Percentiles rank a stretch among this genome's conserved stretches.
These are phyloP conservation scores for Arachnomyces sp. DNA, from an alignment of 2,329 filamentous ascomycete species.

Conservation along the genomic window DNA sequence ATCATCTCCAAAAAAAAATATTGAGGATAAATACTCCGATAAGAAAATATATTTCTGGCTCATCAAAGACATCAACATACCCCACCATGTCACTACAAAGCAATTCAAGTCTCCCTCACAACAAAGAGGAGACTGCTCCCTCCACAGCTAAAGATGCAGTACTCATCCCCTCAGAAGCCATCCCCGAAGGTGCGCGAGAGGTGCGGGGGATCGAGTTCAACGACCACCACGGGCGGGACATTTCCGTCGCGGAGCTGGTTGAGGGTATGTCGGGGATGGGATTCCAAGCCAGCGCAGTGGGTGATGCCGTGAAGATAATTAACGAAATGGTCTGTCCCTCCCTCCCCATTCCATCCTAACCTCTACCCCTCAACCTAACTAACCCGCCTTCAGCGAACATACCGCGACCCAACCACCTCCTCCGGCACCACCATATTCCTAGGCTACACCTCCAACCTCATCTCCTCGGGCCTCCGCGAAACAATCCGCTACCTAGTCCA, in stretches of 20 bases:
- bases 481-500: slow-evolving; percentile 87
- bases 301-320: slow-evolving; percentile 82
- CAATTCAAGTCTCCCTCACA: neutral
- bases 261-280: slow-evolving; percentile 78
- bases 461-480: slow-evolving; percentile 88
- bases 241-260: slow-evolving; percentile 79
- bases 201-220: slow-evolving; percentile 93
- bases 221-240: slow-evolving; percentile 57
- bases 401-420: slow-evolving; percentile 69
- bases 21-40: no score
- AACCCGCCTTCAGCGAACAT: slow-evolving; percentile 63
- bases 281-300: slow-evolving; percentile 71
- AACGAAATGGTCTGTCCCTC: slow-evolving; percentile 73
- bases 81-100: slow-evolving; percentile 10
- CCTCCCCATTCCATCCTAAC: slow-evolving; percentile 1
- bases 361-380: slow-evolving; percentile 7
- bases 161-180: slow-evolving; percentile 70
- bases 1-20: no score
- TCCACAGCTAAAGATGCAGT: slow-evolving; percentile 67
- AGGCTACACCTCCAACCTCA: slow-evolving; percentile 94
- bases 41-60: no score
- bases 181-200: slow-evolving; percentile 67
- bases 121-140: slow-evolving; percentile 43
- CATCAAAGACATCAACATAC: slow-evolving; percentile 8
- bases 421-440: slow-evolving; percentile 88